Conservation (phyloP, 208 protist species). For the Leishmania aethiopica region DNA sequence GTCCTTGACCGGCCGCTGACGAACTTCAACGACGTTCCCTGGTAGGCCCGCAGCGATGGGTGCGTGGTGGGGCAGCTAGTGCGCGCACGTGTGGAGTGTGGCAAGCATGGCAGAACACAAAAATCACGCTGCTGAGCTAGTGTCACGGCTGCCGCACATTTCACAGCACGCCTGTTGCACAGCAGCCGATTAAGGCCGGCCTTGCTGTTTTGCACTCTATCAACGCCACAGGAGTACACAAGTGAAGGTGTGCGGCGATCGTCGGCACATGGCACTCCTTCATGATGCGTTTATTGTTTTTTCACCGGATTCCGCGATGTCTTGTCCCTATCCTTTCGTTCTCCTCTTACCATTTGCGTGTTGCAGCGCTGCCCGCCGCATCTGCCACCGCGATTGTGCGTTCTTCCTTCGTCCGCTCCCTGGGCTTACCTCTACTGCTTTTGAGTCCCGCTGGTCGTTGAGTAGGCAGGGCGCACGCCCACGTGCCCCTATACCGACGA, state of each 20-base stretch:
- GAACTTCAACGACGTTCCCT: conserved; percentile 27
- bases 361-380: too few species aligned
- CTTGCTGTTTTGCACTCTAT: not conserved
- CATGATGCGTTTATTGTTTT: too few species aligned
- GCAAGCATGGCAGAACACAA: not conserved
- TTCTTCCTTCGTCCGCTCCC: too few species aligned
- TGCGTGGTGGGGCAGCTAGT: conserved; percentile 59
- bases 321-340: too few species aligned
- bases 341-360: too few species aligned
- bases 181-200: not conserved
- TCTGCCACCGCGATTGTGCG: too few species aligned
- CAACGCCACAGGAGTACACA: too few species aligned
- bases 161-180: not conserved
- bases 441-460: too few species aligned
- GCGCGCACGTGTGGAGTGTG: conserved; percentile 26
- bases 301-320: too few species aligned
- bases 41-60: conserved; percentile 29
- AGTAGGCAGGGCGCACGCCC: not conserved
- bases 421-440: too few species aligned
- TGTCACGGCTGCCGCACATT: not conserved
- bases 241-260: too few species aligned
- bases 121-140: not conserved
- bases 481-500: not conserved
- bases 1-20: conserved; percentile 38
- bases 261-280: too few species aligned